Conservation (phyloP, 306 rosid genomes). For the Ormosia emarginata region DNA sequence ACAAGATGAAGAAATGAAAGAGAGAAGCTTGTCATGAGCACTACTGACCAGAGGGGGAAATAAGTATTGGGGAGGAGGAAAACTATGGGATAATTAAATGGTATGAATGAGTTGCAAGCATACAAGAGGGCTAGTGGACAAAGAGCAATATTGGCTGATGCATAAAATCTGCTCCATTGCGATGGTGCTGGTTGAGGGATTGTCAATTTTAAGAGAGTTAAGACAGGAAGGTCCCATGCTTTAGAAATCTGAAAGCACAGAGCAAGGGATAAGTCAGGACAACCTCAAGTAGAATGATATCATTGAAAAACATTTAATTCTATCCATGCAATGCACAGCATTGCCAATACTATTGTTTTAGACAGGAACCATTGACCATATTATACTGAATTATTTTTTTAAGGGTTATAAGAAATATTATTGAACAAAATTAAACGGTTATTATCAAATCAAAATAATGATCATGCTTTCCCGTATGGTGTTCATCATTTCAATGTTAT, state of each 20-base stretch:
- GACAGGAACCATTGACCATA: neutral
- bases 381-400: neutral
- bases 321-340: neutral
- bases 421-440: neutral
- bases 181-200: slow-evolving; percentile 76
- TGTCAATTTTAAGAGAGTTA: slow-evolving; percentile 69
- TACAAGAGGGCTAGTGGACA: slow-evolving; percentile 78
- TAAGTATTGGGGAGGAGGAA: slow-evolving; percentile 80
- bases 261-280: slow-evolving; percentile 17
- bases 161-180: slow-evolving; percentile 79
- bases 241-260: slow-evolving; percentile 54
- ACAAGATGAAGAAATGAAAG: slow-evolving; percentile 76
- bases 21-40: slow-evolving; percentile 63
- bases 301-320: neutral
- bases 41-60: slow-evolving; percentile 83
- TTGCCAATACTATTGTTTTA: neutral
- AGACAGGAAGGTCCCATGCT: slow-evolving; percentile 67
- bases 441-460: neutral
- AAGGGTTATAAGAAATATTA: neutral
- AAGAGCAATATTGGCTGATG: slow-evolving; percentile 79
- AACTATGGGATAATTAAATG: slow-evolving; percentile 62
- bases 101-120: slow-evolving; percentile 71
- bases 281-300: slow-evolving; percentile 8
- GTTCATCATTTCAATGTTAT: too few species aligned
- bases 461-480: neutral